Evolutionary conservation across 2,329 filamentous ascomycete species (phyloP).

Genomic region (Podosphaera xanthii): DNA sequence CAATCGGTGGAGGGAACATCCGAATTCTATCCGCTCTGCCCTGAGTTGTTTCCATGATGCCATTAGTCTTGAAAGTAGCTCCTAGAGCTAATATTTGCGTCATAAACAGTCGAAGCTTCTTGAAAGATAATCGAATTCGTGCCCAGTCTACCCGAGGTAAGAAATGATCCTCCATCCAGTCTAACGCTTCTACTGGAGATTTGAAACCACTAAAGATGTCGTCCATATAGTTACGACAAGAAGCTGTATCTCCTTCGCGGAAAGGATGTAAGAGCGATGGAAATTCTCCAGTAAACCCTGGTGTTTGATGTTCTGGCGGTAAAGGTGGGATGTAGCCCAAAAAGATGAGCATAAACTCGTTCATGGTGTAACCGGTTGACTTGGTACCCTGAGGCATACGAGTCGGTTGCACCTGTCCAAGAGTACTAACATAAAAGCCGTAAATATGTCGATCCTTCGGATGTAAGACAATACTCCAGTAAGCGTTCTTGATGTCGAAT

Average conservation of each 20-base stretch:
- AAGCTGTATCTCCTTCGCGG: neutral
- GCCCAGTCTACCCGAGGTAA: neutral
- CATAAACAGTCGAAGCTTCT: neutral
- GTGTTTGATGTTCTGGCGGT: neutral
- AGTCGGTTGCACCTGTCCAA: neutral
- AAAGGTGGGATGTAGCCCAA: neutral
- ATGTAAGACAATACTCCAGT: conserved; percentile 1
- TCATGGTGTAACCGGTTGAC: neutral
- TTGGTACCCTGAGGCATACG: neutral
- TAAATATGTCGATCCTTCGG: neutral
- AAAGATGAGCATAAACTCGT: neutral
- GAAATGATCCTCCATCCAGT: neutral
- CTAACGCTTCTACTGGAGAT: neutral
- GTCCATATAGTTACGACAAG: neutral
- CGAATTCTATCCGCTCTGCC: neutral
- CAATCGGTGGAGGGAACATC: neutral
- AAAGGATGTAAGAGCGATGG: neutral
- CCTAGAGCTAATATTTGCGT: neutral
- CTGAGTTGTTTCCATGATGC: neutral
- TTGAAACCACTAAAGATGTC: neutral
- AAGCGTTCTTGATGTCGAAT: neutral
- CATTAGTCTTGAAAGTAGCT: neutral
- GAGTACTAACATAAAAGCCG: neutral
- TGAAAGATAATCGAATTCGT: neutral
- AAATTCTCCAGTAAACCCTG: neutral